Conservation (phyloP, 202 grass and related monocot genomes). For the Hordeum pubiflorum region DNA sequence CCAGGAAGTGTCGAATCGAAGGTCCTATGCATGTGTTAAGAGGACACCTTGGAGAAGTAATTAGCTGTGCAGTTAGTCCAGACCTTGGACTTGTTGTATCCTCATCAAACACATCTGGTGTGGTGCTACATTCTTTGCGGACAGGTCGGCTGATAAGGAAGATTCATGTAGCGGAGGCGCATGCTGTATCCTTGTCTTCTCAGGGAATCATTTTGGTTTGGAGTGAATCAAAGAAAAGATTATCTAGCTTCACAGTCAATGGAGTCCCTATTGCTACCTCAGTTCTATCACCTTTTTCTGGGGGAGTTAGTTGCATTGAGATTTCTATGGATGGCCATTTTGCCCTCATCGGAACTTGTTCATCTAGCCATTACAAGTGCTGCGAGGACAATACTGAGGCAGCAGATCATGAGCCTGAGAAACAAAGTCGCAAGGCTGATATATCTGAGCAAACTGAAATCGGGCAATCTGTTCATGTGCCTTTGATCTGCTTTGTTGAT, state of each 20-base stretch:
- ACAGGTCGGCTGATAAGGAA: slow-evolving; percentile 76
- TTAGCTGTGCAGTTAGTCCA: slow-evolving; percentile 76
- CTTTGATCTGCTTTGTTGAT: slow-evolving; percentile 89
- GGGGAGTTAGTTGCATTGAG: slow-evolving; percentile 80
- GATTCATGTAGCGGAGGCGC: slow-evolving; percentile 53
- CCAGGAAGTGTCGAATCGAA: slow-evolving; percentile 62
- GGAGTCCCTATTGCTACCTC: slow-evolving; percentile 65
- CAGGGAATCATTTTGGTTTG: slow-evolving; percentile 84
- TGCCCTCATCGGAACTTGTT: slow-evolving; percentile 66
- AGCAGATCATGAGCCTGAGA: slow-evolving; percentile 18
- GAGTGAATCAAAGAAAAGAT: slow-evolving; percentile 66
- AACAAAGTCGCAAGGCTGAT: slow-evolving; percentile 15
- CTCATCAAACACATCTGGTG: slow-evolving; percentile 61
- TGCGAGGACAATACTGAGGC: slow-evolving; percentile 28
- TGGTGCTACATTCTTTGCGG: slow-evolving; percentile 87
- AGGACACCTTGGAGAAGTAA: slow-evolving; percentile 87
- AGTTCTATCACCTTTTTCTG: slow-evolving; percentile 62
- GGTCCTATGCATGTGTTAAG: slow-evolving; percentile 91
- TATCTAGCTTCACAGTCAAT: slow-evolving; percentile 95
- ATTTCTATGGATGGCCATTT: slow-evolving; percentile 80
- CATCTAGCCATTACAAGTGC: slow-evolving; percentile 37
- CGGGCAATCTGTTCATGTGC: slow-evolving; percentile 51
- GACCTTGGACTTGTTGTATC: slow-evolving; percentile 87
- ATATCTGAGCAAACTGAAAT: slow-evolving; percentile 28
- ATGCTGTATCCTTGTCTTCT: slow-evolving; percentile 67